A percentile compares a stretch with the other conserved stretches of the same genome.
phyloP scores from a whole-genome alignment of 805 yeast species.

The Yarrowia sp. region DNA sequence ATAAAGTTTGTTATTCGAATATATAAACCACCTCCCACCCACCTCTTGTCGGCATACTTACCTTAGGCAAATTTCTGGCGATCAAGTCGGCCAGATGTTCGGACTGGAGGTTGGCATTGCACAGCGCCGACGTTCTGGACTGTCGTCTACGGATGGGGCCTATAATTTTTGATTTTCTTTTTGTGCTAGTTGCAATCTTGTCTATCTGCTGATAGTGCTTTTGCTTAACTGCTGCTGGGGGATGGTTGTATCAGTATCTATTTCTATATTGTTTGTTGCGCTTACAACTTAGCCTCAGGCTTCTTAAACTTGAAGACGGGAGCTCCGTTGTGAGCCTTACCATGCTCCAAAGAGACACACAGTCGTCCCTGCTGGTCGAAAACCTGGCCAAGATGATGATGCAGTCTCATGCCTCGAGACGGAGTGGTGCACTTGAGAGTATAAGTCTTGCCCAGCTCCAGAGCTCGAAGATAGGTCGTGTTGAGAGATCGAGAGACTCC shows the following conservation, averaged over 20 bases:
- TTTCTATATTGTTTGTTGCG: not conserved
- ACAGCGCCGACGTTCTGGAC: slow-evolving; percentile 27
- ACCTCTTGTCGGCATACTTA: not conserved
- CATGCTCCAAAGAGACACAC: slow-evolving; percentile 23
- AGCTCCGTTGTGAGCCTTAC: slow-evolving; percentile 22
- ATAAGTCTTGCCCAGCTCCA: slow-evolving; percentile 14
- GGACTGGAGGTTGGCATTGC: slow-evolving; percentile 25
- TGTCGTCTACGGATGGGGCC: slow-evolving; percentile 25
- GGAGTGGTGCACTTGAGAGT: slow-evolving; percentile 7
- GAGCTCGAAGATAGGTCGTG: slow-evolving; percentile 21
- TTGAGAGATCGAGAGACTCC: slow-evolving; percentile 25
- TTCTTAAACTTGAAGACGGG: slow-evolving; percentile 22
- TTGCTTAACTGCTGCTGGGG: not conserved
- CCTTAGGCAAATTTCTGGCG: slow-evolving; percentile 25
- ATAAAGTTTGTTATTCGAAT: not conserved
- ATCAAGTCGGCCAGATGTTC: slow-evolving; percentile 26
- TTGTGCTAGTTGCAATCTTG: not conserved
- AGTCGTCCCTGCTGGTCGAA: slow-evolving; percentile 18
- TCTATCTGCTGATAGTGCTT: slow-evolving; percentile 25
- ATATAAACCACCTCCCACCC: not conserved
- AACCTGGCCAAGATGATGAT: slow-evolving; percentile 17
- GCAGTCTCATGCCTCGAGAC: slow-evolving; percentile 25
- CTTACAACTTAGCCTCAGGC: slow-evolving; percentile 14
- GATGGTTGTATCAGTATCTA: not conserved
- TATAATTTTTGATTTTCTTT: slow-evolving; percentile 19